Base-by-base conservation (phyloP, 805 yeast species). In the Candida corydali region DNA sequence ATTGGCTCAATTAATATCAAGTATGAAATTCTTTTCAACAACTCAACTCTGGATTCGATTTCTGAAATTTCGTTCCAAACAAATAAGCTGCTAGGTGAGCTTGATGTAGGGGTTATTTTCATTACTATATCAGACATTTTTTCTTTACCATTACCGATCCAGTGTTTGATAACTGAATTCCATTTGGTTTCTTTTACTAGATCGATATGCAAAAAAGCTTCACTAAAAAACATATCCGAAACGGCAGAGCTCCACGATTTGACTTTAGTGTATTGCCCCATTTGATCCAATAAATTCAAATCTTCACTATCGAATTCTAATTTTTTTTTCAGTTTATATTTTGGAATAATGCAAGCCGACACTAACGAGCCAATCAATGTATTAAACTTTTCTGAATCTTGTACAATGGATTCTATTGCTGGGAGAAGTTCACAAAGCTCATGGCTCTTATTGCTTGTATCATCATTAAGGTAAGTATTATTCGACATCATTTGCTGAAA, bases 11-110 rank as follows among this genome's bases (percentile, higher is more conserved):
- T 67, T 47, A 84, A 49, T 4, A 85, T 44, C 34, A 93, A 49
- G 44, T 79, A 86, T 0, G 84, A 63, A 1, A 86, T 67, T 36
- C 94, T 71, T 38, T 75, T 73, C 32, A 89, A 51, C 30, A 78
- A 75, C 42, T 64, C 61, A 2, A 70, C 59, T 43, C 78, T 77
- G 17, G 63, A 60, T 25, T 72, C 72, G 10, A 75, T 67, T 46
- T 84, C 93, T 11, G 80, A 75, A 26, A 46, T 52, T 39, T 83
- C 87, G 42, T 78, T 81, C 79, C 89, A 82, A 25, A 75, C 80
- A 58, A 86, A 86, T 4, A 84, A 63, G 15, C 80, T 78, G 3
- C 83, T 60, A 5, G 75, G 68, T 8, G 69, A 57, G 16, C 78
- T 63, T 3, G 80, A 73, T 0, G 59, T 41, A 2, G 68, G 61